A percentile compares a stretch with the other conserved stretches of the same genome.
Conservation (phyloP, 2,329 filamentous ascomycete genomes). For the Parafenestella ontariensis region DNA sequence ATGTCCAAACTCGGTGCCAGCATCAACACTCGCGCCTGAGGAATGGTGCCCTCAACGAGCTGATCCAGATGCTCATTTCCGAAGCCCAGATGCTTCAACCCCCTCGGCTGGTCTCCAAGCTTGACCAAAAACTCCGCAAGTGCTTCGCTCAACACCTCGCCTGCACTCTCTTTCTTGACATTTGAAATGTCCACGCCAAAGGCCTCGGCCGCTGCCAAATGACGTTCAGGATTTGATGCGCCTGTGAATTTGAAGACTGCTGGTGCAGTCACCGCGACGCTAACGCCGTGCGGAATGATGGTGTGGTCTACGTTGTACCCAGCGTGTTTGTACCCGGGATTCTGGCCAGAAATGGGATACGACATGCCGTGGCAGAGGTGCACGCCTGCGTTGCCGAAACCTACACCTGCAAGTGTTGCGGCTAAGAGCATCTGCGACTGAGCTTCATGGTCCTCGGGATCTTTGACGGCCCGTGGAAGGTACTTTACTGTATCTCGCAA, state of each 20-base stretch:
- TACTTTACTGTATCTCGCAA: conserved; percentile 87
- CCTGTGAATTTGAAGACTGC: conserved; percentile 94
- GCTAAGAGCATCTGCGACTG: conserved; percentile 96
- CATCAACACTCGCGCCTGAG: conserved; percentile 89
- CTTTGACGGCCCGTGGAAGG: conserved; percentile 82
- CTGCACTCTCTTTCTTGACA: conserved; percentile 87
- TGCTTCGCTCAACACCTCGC: conserved; percentile 85
- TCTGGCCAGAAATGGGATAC: conserved; percentile 95
- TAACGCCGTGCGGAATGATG: conserved; percentile 95
- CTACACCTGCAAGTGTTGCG: conserved; percentile 90
- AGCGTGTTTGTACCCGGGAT: conserved; percentile 84
- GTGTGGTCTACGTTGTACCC: conserved; percentile 81
- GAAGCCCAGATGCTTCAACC: conserved; percentile 85
- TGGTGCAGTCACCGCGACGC: conserved; percentile 90
- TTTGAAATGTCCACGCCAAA: conserved; percentile 91
- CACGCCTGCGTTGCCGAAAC: conserved; percentile 96
- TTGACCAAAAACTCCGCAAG: conserved; percentile 79
- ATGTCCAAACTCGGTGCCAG: conserved; percentile 78
- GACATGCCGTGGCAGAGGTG: conserved; percentile 93
- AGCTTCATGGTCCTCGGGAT: conserved; percentile 90
- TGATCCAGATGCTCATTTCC: conserved; percentile 75
- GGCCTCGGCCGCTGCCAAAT: conserved; percentile 84
- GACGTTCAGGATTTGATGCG: conserved; percentile 88
- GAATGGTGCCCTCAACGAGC: conserved; percentile 92
- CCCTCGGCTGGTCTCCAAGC: conserved; percentile 88